These are phyloP conservation scores for Striga asiatica DNA, from an alignment of 257 asterid species.

Conservation along the genomic window DNA sequence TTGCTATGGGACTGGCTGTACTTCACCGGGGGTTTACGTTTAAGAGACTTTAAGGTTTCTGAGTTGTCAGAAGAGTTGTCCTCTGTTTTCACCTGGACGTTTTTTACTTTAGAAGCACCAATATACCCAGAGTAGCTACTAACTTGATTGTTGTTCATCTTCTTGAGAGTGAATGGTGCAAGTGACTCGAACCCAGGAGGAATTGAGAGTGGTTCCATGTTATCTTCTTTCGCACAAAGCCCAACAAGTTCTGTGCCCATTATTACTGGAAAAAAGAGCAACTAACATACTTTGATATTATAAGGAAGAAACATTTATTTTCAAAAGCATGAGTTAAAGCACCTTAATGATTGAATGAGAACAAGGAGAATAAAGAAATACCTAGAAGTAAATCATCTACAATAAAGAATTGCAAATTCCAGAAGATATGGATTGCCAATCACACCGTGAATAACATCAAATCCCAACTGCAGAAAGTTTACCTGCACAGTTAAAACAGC, in stretches of 20 bases:
- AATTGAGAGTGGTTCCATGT: constrained; percentile 58
- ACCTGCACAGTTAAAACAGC: not conserved
- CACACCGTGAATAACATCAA: too few species aligned
- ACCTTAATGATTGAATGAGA: not conserved
- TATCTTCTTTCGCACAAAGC: constrained; percentile 58
- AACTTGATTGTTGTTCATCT: constrained; percentile 30
- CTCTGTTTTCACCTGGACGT: constrained; percentile 30
- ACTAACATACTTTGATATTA: constrained; percentile 7
- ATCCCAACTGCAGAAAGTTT: not conserved
- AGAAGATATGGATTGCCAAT: not conserved
- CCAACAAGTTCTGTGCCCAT: constrained; percentile 80
- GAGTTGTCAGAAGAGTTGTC: constrained; percentile 29
- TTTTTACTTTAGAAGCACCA: constrained; percentile 26
- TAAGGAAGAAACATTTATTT: not conserved
- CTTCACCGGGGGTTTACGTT: constrained; percentile 49
- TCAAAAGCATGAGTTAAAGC: not conserved
- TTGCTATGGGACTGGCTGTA: constrained; percentile 36
- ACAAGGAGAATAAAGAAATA: not conserved
- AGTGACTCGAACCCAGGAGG: constrained; percentile 97
- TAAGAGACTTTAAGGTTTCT: constrained; percentile 31
- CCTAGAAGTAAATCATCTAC: not conserved
- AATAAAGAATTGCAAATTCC: not conserved
- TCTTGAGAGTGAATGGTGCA: constrained; percentile 55
- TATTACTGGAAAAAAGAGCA: constrained; percentile 22
- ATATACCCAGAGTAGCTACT: constrained; percentile 25